phyloP scores from a whole-genome alignment of 2,329 filamentous ascomycete species.

The Cadophora sp. region DNA sequence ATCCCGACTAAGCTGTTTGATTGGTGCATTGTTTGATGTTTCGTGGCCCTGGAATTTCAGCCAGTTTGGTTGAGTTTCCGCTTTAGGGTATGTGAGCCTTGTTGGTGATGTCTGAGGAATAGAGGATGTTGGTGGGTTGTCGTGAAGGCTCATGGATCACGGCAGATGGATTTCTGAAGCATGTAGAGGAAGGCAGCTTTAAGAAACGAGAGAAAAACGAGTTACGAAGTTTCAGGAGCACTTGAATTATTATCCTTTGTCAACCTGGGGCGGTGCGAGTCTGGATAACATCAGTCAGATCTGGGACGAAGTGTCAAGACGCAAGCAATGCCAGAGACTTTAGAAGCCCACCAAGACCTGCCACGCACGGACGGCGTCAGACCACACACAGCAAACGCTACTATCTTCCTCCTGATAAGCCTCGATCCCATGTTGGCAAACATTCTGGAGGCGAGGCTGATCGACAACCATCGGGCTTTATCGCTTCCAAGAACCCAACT shows the following conservation, averaged over 20 bases:
- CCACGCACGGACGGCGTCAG: background rate
- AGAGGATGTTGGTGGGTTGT: background rate
- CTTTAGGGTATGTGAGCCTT: background rate
- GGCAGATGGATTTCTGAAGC: background rate
- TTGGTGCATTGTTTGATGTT: background rate
- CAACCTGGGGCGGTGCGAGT: background rate
- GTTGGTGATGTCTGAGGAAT: background rate
- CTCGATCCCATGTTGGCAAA: background rate
- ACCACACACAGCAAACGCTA: background rate
- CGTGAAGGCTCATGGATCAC: constrained; percentile 1
- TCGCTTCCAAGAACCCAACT: constrained; percentile 14
- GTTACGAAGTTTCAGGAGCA: too few relatives aligned
- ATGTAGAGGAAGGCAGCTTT: background rate
- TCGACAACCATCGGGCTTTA: constrained; percentile 7
- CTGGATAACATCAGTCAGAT: background rate
- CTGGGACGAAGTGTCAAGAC: background rate
- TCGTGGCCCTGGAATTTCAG: constrained; percentile 14
- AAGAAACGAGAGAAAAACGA: background rate
- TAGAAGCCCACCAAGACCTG: background rate
- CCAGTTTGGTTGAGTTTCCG: background rate
- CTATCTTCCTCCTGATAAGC: background rate
- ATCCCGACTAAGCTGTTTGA: background rate
- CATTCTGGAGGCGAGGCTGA: constrained; percentile 18
- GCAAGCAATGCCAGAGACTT: background rate
- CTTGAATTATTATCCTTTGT: background rate